These are phyloP conservation scores for Pyrenopolyporus hunteri DNA, from an alignment of 495 filamentous ascomycete species.

Conservation along the genomic window DNA sequence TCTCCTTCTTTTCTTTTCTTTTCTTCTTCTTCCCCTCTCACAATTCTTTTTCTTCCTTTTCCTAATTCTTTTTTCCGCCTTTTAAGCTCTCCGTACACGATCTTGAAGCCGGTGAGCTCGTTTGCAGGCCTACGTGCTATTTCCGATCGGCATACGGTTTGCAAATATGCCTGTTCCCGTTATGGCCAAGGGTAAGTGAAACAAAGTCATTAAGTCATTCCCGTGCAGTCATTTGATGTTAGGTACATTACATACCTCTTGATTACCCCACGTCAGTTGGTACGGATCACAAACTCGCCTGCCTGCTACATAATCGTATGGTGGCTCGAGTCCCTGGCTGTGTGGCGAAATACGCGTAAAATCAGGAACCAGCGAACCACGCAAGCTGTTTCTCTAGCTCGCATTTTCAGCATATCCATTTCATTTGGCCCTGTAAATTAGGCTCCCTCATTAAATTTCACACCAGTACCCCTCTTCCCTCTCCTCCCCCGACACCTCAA, in stretches of 20 bases:
- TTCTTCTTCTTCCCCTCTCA: constrained; percentile 8
- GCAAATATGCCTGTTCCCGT: constrained; percentile 52
- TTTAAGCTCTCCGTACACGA: not conserved
- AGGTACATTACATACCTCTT: not conserved
- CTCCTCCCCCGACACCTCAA: not conserved
- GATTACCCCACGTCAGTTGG: constrained; percentile 36
- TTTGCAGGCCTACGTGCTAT: constrained; percentile 3
- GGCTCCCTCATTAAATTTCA: constrained; percentile 9
- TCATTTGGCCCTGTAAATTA: constrained; percentile 15
- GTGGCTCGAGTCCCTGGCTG: constrained; percentile 20
- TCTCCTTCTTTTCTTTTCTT: not conserved
- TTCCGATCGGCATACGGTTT: constrained; percentile 18
- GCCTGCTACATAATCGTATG: too few relatives aligned
- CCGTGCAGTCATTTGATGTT: not conserved
- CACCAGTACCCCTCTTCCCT: not conserved
- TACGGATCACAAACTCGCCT: constrained; percentile 31
- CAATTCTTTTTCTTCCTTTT: not conserved
- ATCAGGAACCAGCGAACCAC: constrained; percentile 19
- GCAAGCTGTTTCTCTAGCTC: constrained; percentile 21
- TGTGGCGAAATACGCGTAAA: constrained; percentile 33
- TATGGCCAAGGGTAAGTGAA: constrained; percentile 54
- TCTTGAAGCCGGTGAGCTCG: not conserved
- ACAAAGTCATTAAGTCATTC: constrained; percentile 22
- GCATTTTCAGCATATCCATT: not conserved
- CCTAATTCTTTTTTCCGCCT: too few relatives aligned